A percentile compares a stretch with the other conserved stretches of the same genome.
Conservation (phyloP, 352 stramenopile species). For the Phytophthora pisi region DNA sequence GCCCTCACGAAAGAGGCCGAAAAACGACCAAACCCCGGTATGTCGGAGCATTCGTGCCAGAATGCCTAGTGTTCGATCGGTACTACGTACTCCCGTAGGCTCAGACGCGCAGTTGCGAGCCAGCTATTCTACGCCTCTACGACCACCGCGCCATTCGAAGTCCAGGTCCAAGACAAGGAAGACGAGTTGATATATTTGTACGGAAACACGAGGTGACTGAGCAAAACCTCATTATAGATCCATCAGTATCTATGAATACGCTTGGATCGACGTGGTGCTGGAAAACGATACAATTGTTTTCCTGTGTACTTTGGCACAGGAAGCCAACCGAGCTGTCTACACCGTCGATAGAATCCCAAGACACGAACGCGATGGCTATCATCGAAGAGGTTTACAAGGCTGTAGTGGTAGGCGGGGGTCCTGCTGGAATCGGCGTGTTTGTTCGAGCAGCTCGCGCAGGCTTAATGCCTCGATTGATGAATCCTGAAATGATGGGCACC, state of each 20-base stretch:
- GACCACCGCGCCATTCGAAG: constrained; percentile 32
- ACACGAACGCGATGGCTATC: constrained; percentile 14
- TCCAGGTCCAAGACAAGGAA: constrained; percentile 23
- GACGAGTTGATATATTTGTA: constrained; percentile 34
- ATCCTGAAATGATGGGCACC: constrained; percentile 51
- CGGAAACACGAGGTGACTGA: not conserved
- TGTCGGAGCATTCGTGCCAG: constrained; percentile 53
- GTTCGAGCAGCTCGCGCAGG: constrained; percentile 72
- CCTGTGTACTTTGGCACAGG: constrained; percentile 1
- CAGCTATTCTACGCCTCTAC: constrained; percentile 77
- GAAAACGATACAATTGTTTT: constrained; percentile 5
- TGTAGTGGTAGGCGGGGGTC: constrained; percentile 71
- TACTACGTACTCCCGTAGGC: constrained; percentile 53
- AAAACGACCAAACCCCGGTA: constrained; percentile 29
- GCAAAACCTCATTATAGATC: constrained; percentile 7
- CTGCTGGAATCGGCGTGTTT: constrained; percentile 78
- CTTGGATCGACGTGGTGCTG: not conserved
- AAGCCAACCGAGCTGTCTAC: not conserved
- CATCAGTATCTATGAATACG: constrained; percentile 37
- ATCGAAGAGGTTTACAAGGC: constrained; percentile 68
- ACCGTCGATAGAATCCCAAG: not conserved
- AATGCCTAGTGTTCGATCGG: constrained; percentile 56
- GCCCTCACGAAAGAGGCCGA: constrained; percentile 34
- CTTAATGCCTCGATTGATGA: constrained; percentile 55
- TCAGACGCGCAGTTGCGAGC: constrained; percentile 72